phyloP scores from a whole-genome alignment of 257 asterid genomes.

The Mitragyna speciosa region DNA sequence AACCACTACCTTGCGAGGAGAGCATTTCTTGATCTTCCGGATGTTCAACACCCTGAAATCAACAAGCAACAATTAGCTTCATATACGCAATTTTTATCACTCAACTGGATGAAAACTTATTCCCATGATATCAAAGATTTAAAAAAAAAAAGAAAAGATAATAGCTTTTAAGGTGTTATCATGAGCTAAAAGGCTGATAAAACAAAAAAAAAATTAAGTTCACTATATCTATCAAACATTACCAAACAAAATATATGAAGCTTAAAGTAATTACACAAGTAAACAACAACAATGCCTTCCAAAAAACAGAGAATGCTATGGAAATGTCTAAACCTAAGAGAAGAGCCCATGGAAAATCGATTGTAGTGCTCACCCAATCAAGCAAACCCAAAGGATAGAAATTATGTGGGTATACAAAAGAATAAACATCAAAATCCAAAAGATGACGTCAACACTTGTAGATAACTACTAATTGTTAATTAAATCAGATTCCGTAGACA shows the following conservation, averaged over 20 bases:
- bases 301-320: neutral
- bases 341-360: neutral
- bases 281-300: neutral
- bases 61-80: neutral
- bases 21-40: conserved; percentile 13
- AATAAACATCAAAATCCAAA: neutral
- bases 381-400: neutral
- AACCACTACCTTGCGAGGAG: neutral
- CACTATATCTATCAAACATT: neutral
- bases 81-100: neutral
- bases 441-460: neutral
- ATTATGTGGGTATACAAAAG: neutral
- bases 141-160: neutral
- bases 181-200: neutral
- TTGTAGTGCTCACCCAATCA: neutral
- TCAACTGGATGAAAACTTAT: neutral
- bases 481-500: neutral
- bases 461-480: neutral
- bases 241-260: neutral
- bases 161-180: neutral
- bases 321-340: neutral
- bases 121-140: too few species aligned
- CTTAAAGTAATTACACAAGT: neutral
- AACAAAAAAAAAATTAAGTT: neutral
- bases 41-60: conserved; percentile 37